Conservation (phyloP, 352 stramenopile genomes). For the Phytophthora hibernalis region DNA sequence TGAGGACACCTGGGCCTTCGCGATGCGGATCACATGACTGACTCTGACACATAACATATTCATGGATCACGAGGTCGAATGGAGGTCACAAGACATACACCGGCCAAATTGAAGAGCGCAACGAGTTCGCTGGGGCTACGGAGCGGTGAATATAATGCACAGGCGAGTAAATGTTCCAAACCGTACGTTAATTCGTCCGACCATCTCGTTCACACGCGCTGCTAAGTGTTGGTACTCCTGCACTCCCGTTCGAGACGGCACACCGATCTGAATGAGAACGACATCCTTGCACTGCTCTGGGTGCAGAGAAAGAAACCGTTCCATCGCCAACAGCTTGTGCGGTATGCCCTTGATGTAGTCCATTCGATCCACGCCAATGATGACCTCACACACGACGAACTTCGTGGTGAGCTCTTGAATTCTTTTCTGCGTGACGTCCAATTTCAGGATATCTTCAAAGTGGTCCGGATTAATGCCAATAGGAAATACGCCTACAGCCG, state of each 20-base stretch:
- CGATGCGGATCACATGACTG: conserved; percentile 58
- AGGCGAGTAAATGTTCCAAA: conserved; percentile 85
- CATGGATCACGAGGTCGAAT: conserved; percentile 90
- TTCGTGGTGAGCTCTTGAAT: conserved; percentile 65
- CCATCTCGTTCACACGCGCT: conserved; percentile 88
- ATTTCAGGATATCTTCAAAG: conserved; percentile 70
- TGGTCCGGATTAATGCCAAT: conserved; percentile 88
- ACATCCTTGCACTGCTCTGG: conserved; percentile 92
- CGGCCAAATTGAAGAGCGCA: conserved; percentile 90
- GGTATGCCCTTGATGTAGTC: no score
- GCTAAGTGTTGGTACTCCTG: conserved; percentile 86
- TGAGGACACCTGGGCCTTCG: conserved; percentile 81
- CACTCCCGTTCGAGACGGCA: conserved; percentile 88
- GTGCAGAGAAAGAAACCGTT: conserved; percentile 83
- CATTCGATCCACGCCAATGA: no score
- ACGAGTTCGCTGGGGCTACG: conserved; percentile 84
- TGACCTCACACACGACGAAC: conserved; percentile 76
- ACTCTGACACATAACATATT: conserved; percentile 90
- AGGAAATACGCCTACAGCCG: conserved; percentile 80
- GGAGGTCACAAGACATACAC: conserved; percentile 90
- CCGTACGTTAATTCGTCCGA: conserved; percentile 88
- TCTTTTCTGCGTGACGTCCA: conserved; percentile 56
- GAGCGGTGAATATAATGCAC: conserved; percentile 91
- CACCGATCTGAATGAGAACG: conserved; percentile 94
- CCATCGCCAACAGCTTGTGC: conserved; percentile 87